Evolutionary conservation across 257 asterid species (phyloP).

Genomic region (Nicotiana obtusifolia): DNA sequence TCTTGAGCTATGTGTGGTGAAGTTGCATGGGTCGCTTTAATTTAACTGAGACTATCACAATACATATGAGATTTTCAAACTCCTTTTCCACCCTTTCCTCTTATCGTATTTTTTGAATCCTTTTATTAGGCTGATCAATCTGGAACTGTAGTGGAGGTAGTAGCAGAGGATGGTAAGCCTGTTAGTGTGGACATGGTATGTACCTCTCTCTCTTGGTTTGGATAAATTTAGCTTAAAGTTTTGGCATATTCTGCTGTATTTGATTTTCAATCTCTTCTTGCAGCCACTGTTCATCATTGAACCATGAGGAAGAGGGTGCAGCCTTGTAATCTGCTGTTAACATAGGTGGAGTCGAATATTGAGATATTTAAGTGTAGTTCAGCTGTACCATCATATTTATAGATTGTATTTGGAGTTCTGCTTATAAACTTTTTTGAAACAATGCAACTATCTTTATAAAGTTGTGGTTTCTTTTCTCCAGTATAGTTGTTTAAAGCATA

Average conservation of each 20-base stretch:
- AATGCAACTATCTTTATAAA: background rate
- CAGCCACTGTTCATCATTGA: conserved; percentile 52
- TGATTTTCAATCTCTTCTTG: conserved; percentile 17
- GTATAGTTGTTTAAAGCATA: background rate
- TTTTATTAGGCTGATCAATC: conserved; percentile 42
- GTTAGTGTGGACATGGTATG: conserved; percentile 43
- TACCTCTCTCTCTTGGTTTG: background rate
- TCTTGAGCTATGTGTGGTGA: no score
- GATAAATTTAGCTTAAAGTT: background rate
- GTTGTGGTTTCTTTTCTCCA: background rate
- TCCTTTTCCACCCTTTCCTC: background rate
- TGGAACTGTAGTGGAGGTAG: conserved; percentile 48
- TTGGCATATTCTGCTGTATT: background rate
- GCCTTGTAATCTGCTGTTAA: background rate
- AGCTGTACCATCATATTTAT: background rate
- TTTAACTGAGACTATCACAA: background rate
- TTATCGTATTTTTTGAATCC: background rate
- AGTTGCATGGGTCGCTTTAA: no score
- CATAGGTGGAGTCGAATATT: conserved; percentile 6
- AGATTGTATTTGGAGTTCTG: conserved; percentile 3
- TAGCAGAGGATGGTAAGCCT: conserved; percentile 52
- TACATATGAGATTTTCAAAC: background rate
- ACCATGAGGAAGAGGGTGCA: conserved; percentile 30
- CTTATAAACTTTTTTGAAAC: conserved; percentile 8
- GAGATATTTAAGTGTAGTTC: background rate